These are phyloP conservation scores for Teunomyces stri DNA, from an alignment of 805 yeast genomes.

Conservation along the genomic window DNA sequence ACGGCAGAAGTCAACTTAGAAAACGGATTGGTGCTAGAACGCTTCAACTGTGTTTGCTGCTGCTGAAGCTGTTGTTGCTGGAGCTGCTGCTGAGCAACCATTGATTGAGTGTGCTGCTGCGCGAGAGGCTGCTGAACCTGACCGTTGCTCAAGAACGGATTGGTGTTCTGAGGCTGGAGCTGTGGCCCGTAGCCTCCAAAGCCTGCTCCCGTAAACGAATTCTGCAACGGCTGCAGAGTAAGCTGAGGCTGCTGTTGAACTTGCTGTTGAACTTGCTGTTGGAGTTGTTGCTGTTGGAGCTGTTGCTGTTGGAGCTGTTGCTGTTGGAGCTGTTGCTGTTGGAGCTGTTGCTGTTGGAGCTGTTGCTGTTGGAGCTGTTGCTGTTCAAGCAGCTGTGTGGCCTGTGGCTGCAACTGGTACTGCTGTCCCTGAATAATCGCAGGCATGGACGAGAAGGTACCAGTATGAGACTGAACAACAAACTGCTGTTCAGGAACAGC, in stretches of 20 bases:
- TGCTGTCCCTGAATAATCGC: slow-evolving; percentile 15
- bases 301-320: slow-evolving; percentile 1
- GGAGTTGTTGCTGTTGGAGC: slow-evolving; percentile 16
- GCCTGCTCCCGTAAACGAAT: slow-evolving; percentile 52
- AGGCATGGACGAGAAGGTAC: slow-evolving; percentile 11
- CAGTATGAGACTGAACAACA: slow-evolving; percentile 2
- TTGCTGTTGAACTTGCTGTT: slow-evolving; percentile 4
- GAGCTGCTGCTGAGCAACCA: slow-evolving; percentile 9
- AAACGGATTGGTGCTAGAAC: slow-evolving; percentile 39
- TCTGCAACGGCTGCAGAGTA: slow-evolving; percentile 9
- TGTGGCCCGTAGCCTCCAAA: slow-evolving; percentile 52
- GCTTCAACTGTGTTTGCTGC: slow-evolving; percentile 13
- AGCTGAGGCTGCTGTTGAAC: slow-evolving; percentile 12
- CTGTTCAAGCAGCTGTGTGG: slow-evolving; percentile 16
- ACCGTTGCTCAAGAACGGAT: slow-evolving; percentile 11
- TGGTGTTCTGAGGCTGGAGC: slow-evolving; percentile 9
- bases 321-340: slow-evolving; percentile 7
- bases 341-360: slow-evolving; percentile 14
- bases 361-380: not conserved
- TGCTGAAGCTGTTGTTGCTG: slow-evolving; percentile 7
- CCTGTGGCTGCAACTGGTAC: slow-evolving; percentile 2
- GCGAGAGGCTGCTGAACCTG: not conserved
- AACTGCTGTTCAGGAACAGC: slow-evolving; percentile 14
- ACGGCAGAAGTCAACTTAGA: slow-evolving; percentile 17
- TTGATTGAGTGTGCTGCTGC: too few species aligned